These are phyloP conservation scores for Royoungia palumana DNA, from an alignment of 768 basidiomycete genomes.

Conservation along the genomic window DNA sequence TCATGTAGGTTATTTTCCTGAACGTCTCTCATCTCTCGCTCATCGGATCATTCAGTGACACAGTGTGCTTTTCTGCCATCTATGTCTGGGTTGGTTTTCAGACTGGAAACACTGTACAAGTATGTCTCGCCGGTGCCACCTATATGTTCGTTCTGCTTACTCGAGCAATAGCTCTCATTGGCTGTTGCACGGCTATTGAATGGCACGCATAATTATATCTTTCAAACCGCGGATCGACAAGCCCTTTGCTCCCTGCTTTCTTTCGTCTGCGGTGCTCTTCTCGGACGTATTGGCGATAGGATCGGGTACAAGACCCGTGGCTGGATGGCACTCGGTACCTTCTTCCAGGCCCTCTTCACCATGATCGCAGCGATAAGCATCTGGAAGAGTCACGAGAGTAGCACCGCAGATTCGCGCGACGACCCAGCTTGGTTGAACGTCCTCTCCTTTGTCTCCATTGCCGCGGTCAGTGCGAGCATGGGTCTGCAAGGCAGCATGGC, in stretches of 20 bases:
- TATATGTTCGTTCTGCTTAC: neutral
- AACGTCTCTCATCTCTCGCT: neutral
- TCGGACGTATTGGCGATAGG: conserved; percentile 82
- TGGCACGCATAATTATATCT: conserved; percentile 49
- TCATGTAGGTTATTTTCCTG: conserved; percentile 48
- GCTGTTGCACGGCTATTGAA: conserved; percentile 80
- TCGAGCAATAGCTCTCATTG: conserved; percentile 55
- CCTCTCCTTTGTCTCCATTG: conserved; percentile 66
- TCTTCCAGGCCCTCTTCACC: conserved; percentile 73
- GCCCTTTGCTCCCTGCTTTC: conserved; percentile 74
- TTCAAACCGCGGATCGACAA: conserved; percentile 81
- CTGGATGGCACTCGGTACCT: conserved; percentile 71
- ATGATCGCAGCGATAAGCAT: conserved; percentile 68
- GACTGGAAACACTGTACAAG: conserved; percentile 73
- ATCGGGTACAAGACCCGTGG: conserved; percentile 68
- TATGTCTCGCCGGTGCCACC: conserved; percentile 20
- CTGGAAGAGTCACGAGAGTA: conserved; percentile 63
- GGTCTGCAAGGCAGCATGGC: conserved; percentile 87
- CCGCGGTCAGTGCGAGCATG: conserved; percentile 70
- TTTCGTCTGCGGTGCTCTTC: conserved; percentile 74
- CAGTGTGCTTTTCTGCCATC: conserved; percentile 71
- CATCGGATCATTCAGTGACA: conserved; percentile 44
- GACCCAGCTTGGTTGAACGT: conserved; percentile 70
- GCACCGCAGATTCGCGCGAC: conserved; percentile 51
- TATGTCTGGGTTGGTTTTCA: conserved; percentile 88